These are phyloP conservation scores for Drechmeria coniospora DNA, from an alignment of 2,329 filamentous ascomycete species.

Conservation along the genomic window DNA sequence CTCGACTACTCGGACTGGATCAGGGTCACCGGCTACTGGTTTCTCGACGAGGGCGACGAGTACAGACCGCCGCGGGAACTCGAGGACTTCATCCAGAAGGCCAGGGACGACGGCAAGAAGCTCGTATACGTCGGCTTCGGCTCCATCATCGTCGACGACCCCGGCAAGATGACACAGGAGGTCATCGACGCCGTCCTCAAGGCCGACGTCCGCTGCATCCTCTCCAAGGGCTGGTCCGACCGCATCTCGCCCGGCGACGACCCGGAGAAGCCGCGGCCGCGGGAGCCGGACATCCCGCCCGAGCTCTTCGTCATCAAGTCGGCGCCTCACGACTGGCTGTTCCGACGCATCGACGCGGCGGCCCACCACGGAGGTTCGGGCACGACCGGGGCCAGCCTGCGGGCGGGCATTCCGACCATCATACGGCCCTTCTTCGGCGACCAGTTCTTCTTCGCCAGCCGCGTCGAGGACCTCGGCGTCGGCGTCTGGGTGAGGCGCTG, in stretches of 20 bases:
- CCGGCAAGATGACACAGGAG: conserved; percentile 76
- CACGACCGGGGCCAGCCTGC: conserved; percentile 82
- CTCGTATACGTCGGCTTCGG: conserved; percentile 95
- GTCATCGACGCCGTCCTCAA: conserved; percentile 83
- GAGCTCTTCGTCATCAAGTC: conserved; percentile 82
- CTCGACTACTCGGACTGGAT: conserved; percentile 98
- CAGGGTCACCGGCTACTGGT: conserved; percentile 95
- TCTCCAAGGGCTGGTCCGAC: conserved; percentile 96
- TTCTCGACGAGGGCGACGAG: conserved; percentile 59
- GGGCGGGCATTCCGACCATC: conserved; percentile 84
- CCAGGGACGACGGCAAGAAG: conserved; percentile 70
- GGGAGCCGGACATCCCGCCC: conserved; percentile 51
- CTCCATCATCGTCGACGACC: conserved; percentile 85
- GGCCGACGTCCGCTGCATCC: conserved; percentile 83
- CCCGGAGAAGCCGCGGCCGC: conserved; percentile 32
- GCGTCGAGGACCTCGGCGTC: conserved; percentile 86
- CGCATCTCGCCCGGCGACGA: conserved; percentile 39
- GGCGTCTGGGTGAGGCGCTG: conserved; percentile 80
- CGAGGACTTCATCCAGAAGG: conserved; percentile 66
- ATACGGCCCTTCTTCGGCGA: conserved; percentile 96
- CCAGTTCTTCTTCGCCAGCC: conserved; percentile 85
- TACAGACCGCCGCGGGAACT: conserved; percentile 68
- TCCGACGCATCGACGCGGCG: conserved; percentile 81
- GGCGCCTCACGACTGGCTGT: conserved; percentile 93
- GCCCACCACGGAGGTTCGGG: conserved; percentile 91